phyloP scores from a whole-genome alignment of 1,139 yeast species.

The Hemisphaericaspora lyxosophila region DNA sequence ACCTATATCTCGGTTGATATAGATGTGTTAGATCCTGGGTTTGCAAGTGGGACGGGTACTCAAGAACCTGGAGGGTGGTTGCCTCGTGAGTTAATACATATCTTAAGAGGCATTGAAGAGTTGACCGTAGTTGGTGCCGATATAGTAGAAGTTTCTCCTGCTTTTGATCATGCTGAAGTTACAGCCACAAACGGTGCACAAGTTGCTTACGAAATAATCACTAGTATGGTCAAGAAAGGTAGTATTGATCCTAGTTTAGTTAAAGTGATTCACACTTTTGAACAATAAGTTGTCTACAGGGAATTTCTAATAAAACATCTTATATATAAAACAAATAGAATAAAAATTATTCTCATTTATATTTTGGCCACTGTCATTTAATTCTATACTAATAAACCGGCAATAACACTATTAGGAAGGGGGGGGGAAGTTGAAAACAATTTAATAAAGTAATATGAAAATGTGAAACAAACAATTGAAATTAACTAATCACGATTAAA shows the following conservation, averaged over 20 bases:
- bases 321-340: background rate
- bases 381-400: constrained; percentile 1
- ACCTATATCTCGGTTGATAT: constrained; percentile 74
- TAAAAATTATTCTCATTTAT: background rate
- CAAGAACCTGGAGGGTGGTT: constrained; percentile 82
- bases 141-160: constrained; percentile 75
- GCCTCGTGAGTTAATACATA: constrained; percentile 68
- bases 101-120: constrained; percentile 57
- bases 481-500: constrained; percentile 9
- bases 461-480: background rate
- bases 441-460: background rate
- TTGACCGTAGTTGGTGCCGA: constrained; percentile 75
- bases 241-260: constrained; percentile 16
- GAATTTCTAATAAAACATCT: background rate
- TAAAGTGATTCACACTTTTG: constrained; percentile 7
- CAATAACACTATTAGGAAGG: background rate
- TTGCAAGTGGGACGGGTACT: constrained; percentile 83
- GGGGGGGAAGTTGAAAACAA: background rate
- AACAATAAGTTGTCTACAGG: too few relatives aligned
- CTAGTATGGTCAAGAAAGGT: constrained; percentile 72
- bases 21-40: constrained; percentile 79
- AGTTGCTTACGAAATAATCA: constrained; percentile 65
- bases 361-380: background rate
- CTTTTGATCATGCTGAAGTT: constrained; percentile 68
- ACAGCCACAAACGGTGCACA: constrained; percentile 80